Base-by-base conservation (phyloP, 108 stramenopile species). In the Nitzschia sp. region DNA sequence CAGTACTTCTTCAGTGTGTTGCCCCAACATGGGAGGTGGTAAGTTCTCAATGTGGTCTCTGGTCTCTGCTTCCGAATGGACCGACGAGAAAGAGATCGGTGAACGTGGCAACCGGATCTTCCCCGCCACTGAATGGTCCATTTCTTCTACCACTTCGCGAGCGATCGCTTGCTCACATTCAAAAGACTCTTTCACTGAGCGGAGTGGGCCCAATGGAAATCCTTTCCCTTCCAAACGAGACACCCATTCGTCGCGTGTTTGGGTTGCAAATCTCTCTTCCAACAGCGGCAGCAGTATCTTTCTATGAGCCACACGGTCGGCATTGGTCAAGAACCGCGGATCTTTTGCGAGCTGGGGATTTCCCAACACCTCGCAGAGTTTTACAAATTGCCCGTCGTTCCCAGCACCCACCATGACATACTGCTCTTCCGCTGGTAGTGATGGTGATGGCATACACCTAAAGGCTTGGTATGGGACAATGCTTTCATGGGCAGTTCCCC, bases 391-490 rank as follows among this genome's bases (percentile, higher is more conserved):
- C 3, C 10, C 17, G 50, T 83, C 82, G 39, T 78, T 83, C 10
- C 78, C 78, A 7, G 65, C 54, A 5, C 78, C 82, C 53, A 79
- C 71, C 53, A 83, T 71, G 26, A 83, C 44, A 53, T 77, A 73
- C 11, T 65, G 39, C 10, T 19, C 12, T 21, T 55, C 41, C 10
- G 12, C 8, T 11, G 56, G 42, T 51, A 67, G 64, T 34, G 29
- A 3, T 34, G 29, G 1, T 34, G 29, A 5, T 5, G 29, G 5
- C 29, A 34, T 1, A 51, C 75, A 77, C 43, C 52, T 60, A 63
- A 81, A 82, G 5, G 71, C 73, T 65, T 82, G 81, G 39, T 82
- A 82, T 14, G 81, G 81, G 2, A 78, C 81, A 64, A 82, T 78
- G 42, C 57, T 70, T 71, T 75, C 77, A 57, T 82, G 81, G 2